Conservation (phyloP, 139 green algal species). For the Tetradesmus lagerheimii region DNA sequence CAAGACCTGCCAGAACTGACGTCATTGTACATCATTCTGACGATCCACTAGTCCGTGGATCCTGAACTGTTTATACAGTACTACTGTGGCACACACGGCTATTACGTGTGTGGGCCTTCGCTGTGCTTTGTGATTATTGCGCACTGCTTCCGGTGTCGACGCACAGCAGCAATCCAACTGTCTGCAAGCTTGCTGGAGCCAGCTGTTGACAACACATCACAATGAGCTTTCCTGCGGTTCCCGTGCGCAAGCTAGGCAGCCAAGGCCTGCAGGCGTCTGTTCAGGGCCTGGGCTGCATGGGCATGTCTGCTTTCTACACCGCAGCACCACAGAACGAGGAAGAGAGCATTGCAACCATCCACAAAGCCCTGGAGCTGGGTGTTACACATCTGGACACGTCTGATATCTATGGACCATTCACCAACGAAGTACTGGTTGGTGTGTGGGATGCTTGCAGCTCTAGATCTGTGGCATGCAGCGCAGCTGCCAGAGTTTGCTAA, state of each 20-base stretch:
- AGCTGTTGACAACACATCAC: background rate
- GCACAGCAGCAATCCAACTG: background rate
- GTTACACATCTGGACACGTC: conserved; percentile 71
- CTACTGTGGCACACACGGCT: no score
- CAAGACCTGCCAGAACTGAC: background rate
- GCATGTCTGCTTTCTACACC: conserved; percentile 22
- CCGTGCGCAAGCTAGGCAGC: conserved; percentile 3
- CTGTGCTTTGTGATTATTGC: no score
- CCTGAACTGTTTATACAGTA: no score
- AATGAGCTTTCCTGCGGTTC: background rate
- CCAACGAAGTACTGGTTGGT: conserved; percentile 79
- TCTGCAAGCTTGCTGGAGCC: background rate
- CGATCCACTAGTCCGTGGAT: background rate
- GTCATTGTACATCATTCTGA: no score
- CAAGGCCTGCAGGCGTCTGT: conserved; percentile 8
- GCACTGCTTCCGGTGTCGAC: background rate
- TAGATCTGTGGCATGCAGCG: no score
- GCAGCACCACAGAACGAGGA: background rate
- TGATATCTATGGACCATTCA: conserved; percentile 75
- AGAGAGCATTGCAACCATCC: conserved; percentile 30
- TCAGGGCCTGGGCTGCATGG: conserved; percentile 27
- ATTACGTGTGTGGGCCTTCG: no score
- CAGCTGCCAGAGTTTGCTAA: no score
- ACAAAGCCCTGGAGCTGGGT: conserved; percentile 63
- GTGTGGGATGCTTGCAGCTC: no score